phyloP scores from a whole-genome alignment of 139 green algal genomes.

The Pycnococcus provasolii region DNA sequence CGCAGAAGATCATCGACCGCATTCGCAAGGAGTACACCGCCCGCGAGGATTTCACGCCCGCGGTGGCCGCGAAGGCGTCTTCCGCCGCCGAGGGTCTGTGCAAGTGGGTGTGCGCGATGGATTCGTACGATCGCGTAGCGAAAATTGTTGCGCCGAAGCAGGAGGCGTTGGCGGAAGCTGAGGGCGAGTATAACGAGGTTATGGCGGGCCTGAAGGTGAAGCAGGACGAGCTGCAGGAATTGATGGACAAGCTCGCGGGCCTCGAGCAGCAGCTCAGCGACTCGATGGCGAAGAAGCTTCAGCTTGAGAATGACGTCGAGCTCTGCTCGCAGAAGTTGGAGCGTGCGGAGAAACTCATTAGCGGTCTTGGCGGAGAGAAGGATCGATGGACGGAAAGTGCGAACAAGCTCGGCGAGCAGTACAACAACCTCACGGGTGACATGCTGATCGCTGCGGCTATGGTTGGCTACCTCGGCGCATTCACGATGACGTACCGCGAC shows the following conservation, averaged over 20 bases:
- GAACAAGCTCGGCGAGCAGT: slow-evolving; percentile 12
- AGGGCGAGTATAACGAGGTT: slow-evolving; percentile 29
- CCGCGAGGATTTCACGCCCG: slow-evolving; percentile 33
- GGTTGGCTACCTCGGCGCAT: slow-evolving; percentile 36
- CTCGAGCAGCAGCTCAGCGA: slow-evolving; percentile 32
- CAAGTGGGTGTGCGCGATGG: slow-evolving; percentile 36
- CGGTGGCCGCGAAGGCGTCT: slow-evolving; percentile 27
- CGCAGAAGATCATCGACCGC: slow-evolving; percentile 26
- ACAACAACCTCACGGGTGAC: slow-evolving; percentile 61
- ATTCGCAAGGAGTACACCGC: slow-evolving; percentile 30
- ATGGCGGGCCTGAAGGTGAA: slow-evolving; percentile 33
- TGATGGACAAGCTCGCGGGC: slow-evolving; percentile 31
- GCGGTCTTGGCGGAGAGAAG: slow-evolving; percentile 33
- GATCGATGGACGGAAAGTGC: slow-evolving; percentile 24
- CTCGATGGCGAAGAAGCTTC: slow-evolving; percentile 28
- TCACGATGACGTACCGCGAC: slow-evolving; percentile 31
- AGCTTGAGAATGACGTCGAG: slow-evolving; percentile 33
- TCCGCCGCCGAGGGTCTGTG: slow-evolving; percentile 33
- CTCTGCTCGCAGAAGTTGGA: slow-evolving; percentile 36
- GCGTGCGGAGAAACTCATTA: slow-evolving; percentile 38
- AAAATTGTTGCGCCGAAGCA: slow-evolving; percentile 39
- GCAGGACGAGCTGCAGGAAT: slow-evolving; percentile 30
- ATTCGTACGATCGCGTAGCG: slow-evolving; percentile 33
- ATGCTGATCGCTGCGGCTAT: slow-evolving; percentile 47
- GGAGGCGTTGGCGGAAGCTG: slow-evolving; percentile 27